A percentile compares a stretch with the other conserved stretches of the same genome.
Conservation (phyloP, 179 eudicot species). For the Corrigiola litoralis region DNA sequence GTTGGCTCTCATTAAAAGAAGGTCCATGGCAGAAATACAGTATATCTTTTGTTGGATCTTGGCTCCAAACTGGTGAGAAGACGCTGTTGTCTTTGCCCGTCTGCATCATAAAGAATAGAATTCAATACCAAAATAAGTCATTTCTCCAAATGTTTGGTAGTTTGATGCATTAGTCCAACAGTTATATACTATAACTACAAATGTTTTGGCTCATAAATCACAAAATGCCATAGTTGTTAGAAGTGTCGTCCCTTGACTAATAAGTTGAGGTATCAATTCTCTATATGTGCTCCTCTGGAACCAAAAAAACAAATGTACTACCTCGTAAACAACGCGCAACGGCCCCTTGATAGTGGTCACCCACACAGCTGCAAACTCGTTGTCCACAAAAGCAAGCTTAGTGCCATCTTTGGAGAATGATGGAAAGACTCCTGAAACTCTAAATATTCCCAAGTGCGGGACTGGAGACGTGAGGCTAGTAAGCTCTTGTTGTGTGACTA, state of each 20-base stretch:
- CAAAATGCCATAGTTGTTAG: no score
- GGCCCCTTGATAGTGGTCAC: background rate
- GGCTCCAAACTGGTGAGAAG: slow-evolving; percentile 1
- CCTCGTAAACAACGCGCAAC: background rate
- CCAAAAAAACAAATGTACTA: background rate
- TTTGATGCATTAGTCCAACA: no score
- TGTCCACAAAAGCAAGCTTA: slow-evolving; percentile 8
- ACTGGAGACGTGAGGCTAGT: background rate
- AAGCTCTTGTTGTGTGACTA: background rate
- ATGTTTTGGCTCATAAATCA: no score
- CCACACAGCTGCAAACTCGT: slow-evolving; percentile 4
- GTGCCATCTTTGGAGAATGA: slow-evolving; percentile 3
- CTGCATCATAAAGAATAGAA: no score
- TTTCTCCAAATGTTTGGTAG: no score
- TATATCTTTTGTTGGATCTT: slow-evolving; percentile 7
- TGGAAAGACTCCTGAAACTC: slow-evolving; percentile 4
- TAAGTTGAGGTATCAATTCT: no score
- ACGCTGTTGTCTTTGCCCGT: background rate
- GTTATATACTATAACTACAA: no score
- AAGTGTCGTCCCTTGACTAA: no score
- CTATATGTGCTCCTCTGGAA: no score
- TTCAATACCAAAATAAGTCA: no score
- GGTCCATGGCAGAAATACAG: background rate
- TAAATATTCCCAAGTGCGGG: background rate
- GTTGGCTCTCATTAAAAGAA: background rate